These are phyloP conservation scores for Gleditsia sinensis DNA, from an alignment of 306 rosid species.

Conservation along the genomic window DNA sequence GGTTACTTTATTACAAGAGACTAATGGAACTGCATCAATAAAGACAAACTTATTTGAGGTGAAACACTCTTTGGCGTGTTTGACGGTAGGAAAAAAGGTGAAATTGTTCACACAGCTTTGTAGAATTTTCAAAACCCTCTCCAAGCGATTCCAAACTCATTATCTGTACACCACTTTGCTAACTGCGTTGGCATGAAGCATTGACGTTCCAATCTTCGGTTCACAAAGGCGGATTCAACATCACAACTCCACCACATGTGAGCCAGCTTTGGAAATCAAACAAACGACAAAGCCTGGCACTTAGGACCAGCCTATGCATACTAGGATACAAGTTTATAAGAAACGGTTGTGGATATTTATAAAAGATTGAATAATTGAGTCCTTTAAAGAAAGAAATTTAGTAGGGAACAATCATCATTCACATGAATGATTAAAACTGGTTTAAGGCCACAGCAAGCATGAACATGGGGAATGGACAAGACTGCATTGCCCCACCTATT, in stretches of 20 bases:
- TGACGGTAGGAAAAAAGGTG: background rate
- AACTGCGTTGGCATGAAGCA: background rate
- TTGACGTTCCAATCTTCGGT: background rate
- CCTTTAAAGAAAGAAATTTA: conserved; percentile 27
- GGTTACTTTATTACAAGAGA: background rate
- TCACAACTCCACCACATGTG: conserved; percentile 15
- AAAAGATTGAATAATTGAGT: conserved; percentile 25
- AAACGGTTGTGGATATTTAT: conserved; percentile 26
- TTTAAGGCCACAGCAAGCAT: conserved; percentile 35
- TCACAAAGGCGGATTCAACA: background rate
- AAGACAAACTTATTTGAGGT: background rate
- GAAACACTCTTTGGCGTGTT: background rate
- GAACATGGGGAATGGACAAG: conserved; percentile 33
- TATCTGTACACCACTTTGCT: conserved; percentile 39
- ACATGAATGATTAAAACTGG: conserved; percentile 41
- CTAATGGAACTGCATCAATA: background rate
- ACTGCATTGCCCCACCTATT: conserved; percentile 29
- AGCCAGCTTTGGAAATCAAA: too few species aligned
- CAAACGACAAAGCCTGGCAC: conserved; percentile 3
- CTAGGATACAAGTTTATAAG: background rate
- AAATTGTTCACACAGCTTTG: conserved; percentile 7
- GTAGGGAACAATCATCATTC: conserved; percentile 33
- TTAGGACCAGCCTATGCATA: conserved; percentile 33
- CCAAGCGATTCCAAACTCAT: conserved; percentile 18
- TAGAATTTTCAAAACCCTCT: conserved; percentile 21